phyloP scores from a whole-genome alignment of 202 grass and related monocot genomes.

The Setaria italica region DNA sequence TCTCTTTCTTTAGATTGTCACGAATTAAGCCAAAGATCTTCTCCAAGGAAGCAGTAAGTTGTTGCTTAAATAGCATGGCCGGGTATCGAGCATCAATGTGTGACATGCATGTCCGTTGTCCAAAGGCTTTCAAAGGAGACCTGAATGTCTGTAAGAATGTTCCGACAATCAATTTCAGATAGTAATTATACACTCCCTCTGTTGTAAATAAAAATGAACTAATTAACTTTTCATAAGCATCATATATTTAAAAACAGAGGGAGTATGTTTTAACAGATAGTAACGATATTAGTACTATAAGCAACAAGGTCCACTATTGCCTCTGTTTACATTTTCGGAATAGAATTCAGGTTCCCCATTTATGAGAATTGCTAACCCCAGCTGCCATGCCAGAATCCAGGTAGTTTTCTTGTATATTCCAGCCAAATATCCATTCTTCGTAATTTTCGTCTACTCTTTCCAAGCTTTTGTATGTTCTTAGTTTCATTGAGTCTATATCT shows the following conservation, averaged over 20 bases:
- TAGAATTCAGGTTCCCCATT: background rate
- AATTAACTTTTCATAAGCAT: background rate
- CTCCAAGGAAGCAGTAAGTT: constrained; percentile 85
- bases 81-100: constrained; percentile 84
- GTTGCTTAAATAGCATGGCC: constrained; percentile 94
- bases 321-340: background rate
- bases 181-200: background rate
- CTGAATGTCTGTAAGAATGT: constrained; percentile 45
- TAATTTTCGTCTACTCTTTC: background rate
- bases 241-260: background rate
- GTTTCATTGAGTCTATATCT: constrained; percentile 11
- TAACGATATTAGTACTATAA: constrained; percentile 21
- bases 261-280: background rate
- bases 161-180: constrained; percentile 8
- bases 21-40: constrained; percentile 91
- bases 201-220: background rate
- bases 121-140: constrained; percentile 61
- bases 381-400: background rate
- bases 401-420: background rate
- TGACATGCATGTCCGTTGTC: constrained; percentile 49
- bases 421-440: background rate
- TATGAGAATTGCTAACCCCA: constrained; percentile 6
- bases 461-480: constrained; percentile 1
- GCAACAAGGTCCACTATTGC: background rate
- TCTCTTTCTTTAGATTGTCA: constrained; percentile 95